Base-by-base conservation (phyloP, 2,329 filamentous ascomycete genomes). In the Calonectria crousiana region DNA sequence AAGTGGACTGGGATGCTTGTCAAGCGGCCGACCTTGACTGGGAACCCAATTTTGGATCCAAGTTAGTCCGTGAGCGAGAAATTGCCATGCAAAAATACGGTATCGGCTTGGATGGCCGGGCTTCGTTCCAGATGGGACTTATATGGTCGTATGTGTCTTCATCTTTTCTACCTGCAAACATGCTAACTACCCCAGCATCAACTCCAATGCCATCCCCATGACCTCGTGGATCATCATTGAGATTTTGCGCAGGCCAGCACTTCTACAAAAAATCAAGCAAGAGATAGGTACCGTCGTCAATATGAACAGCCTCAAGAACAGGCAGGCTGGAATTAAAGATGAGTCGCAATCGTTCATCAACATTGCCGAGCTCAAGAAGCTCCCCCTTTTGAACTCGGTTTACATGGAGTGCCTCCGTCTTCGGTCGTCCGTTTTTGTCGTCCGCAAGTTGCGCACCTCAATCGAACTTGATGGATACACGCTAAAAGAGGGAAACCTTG, bases 121-220 rank as follows among this genome's bases (percentile, higher is more conserved):
- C 78, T 1, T 78, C 77, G 8, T 79, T 79, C 30, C 78, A 79
- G 2, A 78, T 79, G 76, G 78, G 78, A 6, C 73, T 79, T 4
- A 79, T 79, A 28, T 79, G 77, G 78, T 74, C 75, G 75, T 76
- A 56, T 60, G 69, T 73, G 13, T 30, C 9, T 8, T 47, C 9
- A 11, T 8, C 14, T 30, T 8, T 16, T 13, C 23, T 26, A 14
- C n/a, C 49, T n/a, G 28, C 51, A 52, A 30, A 23, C n/a, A 41
- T 52, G 23, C 41, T 67, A 2, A 52, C 53, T 6, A 11, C 10
- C 18, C 34, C 38, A 79, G 77, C 3, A 79, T 79, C n/a, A 79
- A 79, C 44, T 79, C 77, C 0, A 79, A 79, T 53, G 78, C 78
- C n/a, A 79, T 79, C 18, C 78, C 78, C 0, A 79, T 79, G 78